Conservation (phyloP, 108 stramenopile genomes). For the Nitzschia sp. region DNA sequence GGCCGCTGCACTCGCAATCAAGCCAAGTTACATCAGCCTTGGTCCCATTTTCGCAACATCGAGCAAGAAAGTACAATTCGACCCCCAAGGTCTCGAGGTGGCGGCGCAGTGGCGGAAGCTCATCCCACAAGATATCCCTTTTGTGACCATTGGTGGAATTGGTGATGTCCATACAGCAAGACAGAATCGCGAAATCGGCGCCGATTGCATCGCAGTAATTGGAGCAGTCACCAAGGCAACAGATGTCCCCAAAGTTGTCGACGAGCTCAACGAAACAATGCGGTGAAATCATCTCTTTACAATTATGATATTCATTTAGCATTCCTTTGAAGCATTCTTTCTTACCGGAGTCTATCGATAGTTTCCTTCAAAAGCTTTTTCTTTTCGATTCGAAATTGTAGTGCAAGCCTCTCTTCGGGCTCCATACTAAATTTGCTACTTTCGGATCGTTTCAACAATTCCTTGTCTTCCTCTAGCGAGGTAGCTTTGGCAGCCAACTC, state of each 20-base stretch:
- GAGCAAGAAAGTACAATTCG: slow-evolving; percentile 86
- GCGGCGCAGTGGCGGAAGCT: slow-evolving; percentile 80
- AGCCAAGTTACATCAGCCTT: slow-evolving; percentile 87
- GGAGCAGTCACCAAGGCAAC: slow-evolving; percentile 79
- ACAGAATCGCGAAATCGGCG: slow-evolving; percentile 70
- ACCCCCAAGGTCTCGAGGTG: slow-evolving; percentile 82
- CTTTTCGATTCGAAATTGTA: slow-evolving; percentile 81
- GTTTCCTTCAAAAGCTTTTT: slow-evolving; percentile 75
- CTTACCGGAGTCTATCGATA: slow-evolving; percentile 43
- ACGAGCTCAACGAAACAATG: slow-evolving; percentile 65
- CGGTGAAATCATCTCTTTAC: background rate
- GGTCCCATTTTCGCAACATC: slow-evolving; percentile 88
- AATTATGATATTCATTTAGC: too few species aligned
- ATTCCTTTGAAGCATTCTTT: too few species aligned
- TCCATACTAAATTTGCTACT: slow-evolving; percentile 30
- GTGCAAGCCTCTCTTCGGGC: slow-evolving; percentile 54
- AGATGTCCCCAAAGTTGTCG: slow-evolving; percentile 53
- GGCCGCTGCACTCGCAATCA: slow-evolving; percentile 76
- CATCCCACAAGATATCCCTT: slow-evolving; percentile 70
- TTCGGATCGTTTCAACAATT: slow-evolving; percentile 44
- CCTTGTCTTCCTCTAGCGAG: slow-evolving; percentile 72
- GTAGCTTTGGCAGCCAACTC: slow-evolving; percentile 74
- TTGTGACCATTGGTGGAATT: slow-evolving; percentile 93
- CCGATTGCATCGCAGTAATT: slow-evolving; percentile 90
- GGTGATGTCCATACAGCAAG: slow-evolving; percentile 57